These are phyloP conservation scores for Cyberlindnera euphorbiiphila DNA, from an alignment of 805 yeast species.

Conservation along the genomic window DNA sequence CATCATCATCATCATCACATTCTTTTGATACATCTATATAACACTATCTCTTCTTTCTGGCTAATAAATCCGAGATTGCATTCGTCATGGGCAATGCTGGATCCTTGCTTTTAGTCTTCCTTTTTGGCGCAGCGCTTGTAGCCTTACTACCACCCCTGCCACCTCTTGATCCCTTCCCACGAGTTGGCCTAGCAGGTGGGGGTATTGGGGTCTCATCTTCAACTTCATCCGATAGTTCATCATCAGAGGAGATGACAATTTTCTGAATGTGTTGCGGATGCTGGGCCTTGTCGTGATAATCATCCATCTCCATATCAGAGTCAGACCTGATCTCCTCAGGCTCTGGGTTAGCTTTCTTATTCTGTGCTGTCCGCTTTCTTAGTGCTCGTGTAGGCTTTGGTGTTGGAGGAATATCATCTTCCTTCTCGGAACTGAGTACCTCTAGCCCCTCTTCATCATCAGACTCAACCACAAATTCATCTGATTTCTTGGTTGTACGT, in stretches of 20 bases:
- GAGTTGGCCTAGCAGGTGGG: slow-evolving; percentile 1
- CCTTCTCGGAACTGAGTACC: slow-evolving; percentile 2
- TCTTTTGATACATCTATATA: background rate
- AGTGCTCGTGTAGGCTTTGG: slow-evolving; percentile 3
- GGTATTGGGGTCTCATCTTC: background rate
- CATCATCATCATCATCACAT: background rate
- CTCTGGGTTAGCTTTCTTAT: background rate
- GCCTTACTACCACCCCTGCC: background rate
- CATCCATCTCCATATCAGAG: slow-evolving; percentile 7
- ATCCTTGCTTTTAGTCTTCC: background rate
- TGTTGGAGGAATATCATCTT: slow-evolving; percentile 2
- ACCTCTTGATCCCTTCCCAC: background rate
- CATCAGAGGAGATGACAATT: slow-evolving; percentile 4
- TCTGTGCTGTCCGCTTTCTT: background rate
- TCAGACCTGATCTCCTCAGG: slow-evolving; percentile 7
- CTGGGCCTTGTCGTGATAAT: background rate
- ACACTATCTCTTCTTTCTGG: slow-evolving; percentile 8
- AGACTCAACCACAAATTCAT: slow-evolving; percentile 10
- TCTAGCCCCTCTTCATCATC: slow-evolving; percentile 7
- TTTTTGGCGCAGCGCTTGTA: too few relatives aligned
- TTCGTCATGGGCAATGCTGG: slow-evolving; percentile 6
- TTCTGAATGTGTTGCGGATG: background rate
- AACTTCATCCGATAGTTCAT: slow-evolving; percentile 1
- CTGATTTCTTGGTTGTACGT: slow-evolving; percentile 5
- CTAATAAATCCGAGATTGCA: slow-evolving; percentile 8